Evolutionary conservation across 139 green algal species (phyloP).

Genomic region (Trebouxia sp.): DNA sequence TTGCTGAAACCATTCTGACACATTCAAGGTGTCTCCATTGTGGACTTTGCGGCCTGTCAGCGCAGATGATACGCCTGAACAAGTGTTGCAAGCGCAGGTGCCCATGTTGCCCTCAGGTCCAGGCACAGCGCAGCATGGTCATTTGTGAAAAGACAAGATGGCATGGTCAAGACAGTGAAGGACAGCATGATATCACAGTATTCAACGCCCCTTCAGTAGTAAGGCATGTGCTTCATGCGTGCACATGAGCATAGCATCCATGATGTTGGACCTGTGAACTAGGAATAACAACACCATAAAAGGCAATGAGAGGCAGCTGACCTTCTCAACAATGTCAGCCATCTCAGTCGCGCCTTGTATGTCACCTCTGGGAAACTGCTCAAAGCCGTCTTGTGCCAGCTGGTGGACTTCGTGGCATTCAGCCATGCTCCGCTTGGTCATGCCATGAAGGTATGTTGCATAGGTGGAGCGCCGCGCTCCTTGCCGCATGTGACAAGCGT

Average conservation of each 20-base stretch:
- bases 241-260: not conserved
- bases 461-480: not conserved
- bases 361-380: not conserved
- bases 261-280: too few species aligned
- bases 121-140: too few species aligned
- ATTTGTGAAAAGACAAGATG: too few species aligned
- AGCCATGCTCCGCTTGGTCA: not conserved
- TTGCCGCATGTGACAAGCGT: conserved; percentile 5
- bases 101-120: too few species aligned
- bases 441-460: not conserved
- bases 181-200: too few species aligned
- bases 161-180: too few species aligned
- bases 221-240: too few species aligned
- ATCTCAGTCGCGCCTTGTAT: not conserved
- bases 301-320: not conserved
- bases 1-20: too few species aligned
- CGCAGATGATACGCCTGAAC: not conserved
- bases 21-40: too few species aligned
- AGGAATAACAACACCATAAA: too few species aligned
- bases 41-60: not conserved
- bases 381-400: not conserved
- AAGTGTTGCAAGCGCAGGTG: not conserved
- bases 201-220: too few species aligned
- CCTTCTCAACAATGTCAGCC: not conserved
- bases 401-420: not conserved